Evolutionary conservation across 495 filamentous ascomycete species (phyloP).

Genomic region (Copromyces sp.): DNA sequence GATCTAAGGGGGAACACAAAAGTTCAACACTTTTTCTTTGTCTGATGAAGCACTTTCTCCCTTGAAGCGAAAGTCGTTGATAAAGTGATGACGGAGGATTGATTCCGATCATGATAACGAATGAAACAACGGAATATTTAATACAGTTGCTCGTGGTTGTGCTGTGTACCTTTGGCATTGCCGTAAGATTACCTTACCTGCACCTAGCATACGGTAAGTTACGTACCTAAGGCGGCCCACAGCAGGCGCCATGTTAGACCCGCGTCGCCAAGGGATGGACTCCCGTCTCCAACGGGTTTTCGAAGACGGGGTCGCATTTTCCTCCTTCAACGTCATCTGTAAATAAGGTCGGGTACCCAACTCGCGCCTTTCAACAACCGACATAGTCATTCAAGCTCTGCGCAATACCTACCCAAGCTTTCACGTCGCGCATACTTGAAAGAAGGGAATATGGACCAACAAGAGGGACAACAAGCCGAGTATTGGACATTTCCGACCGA

Average conservation of each 20-base stretch:
- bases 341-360: background rate
- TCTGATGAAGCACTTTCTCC: background rate
- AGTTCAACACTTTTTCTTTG: conserved; percentile 16
- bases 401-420: background rate
- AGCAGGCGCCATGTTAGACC: background rate
- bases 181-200: no score
- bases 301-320: background rate
- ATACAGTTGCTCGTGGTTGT: background rate
- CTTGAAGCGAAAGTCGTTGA: background rate
- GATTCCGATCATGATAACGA: background rate
- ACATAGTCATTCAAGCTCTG: background rate
- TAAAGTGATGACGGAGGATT: background rate
- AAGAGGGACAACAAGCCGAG: conserved; percentile 10
- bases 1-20: conserved; percentile 1
- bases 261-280: background rate
- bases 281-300: background rate
- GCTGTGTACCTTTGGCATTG: background rate
- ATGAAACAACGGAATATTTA: background rate
- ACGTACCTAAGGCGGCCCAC: background rate
- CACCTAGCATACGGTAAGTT: background rate
- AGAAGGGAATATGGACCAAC: background rate
- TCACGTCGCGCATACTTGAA: background rate
- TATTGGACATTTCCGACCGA: conserved; percentile 54
- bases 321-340: background rate
- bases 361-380: background rate